A percentile compares a stretch with the other conserved stretches of the same genome.
Evolutionary conservation across 306 rosid genomes (phyloP).

Genomic region (Casuarina glauca): DNA sequence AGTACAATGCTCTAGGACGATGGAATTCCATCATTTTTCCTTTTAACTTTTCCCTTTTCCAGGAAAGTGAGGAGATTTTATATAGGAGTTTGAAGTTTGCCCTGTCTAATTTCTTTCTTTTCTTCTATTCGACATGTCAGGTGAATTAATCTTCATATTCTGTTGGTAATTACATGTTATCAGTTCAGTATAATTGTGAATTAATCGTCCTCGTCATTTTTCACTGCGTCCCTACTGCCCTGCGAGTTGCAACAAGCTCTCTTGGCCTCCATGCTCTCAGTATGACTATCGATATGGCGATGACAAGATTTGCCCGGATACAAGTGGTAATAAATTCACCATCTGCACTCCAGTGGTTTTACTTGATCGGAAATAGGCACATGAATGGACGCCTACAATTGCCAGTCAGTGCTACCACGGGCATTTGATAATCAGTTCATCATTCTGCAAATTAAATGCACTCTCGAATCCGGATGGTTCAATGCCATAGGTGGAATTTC

Average conservation of each 20-base stretch:
- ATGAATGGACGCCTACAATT: not conserved
- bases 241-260: not conserved
- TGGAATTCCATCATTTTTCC: slow-evolving; percentile 9
- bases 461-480: too few relatives aligned
- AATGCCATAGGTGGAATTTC: too few relatives aligned
- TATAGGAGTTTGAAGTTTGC: slow-evolving; percentile 11
- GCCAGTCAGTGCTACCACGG: too few relatives aligned
- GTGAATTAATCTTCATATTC: not conserved
- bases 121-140: not conserved
- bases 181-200: not conserved
- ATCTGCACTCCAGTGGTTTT: too few relatives aligned
- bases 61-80: slow-evolving; percentile 6
- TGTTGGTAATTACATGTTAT: not conserved
- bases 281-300: not conserved
- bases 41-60: not conserved
- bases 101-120: slow-evolving; percentile 4
- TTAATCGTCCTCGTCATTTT: not conserved
- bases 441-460: too few relatives aligned
- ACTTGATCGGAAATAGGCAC: not conserved
- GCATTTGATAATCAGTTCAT: too few relatives aligned
- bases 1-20: slow-evolving; percentile 8
- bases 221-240: not conserved
- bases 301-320: not conserved
- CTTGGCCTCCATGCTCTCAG: not conserved
- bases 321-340: not conserved